A percentile compares a stretch with the other conserved stretches of the same genome.
Evolutionary conservation across 2,329 filamentous ascomycete species (phyloP).

Genomic region (Rosellinia necatrix): DNA sequence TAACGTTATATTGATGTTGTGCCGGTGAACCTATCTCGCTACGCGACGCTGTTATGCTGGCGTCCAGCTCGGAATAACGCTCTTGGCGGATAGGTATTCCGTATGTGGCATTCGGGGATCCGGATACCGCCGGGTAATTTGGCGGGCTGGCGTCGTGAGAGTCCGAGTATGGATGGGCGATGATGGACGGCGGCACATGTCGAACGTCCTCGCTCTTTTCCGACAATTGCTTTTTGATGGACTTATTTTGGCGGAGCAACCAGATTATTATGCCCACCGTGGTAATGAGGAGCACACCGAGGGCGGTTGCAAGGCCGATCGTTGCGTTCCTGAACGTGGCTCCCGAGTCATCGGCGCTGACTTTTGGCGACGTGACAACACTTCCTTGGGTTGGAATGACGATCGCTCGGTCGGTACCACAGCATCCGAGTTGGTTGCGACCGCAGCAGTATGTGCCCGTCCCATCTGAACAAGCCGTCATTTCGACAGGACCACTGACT

Average conservation of each 20-base stretch:
- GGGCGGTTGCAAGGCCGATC: constrained; percentile 34
- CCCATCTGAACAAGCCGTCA: constrained; percentile 39
- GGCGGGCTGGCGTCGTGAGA: constrained; percentile 18
- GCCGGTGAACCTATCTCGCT: constrained; percentile 29
- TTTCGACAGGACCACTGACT: constrained; percentile 32
- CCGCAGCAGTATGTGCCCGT: constrained; percentile 40
- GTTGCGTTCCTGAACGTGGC: constrained; percentile 32
- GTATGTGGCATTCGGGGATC: constrained; percentile 6
- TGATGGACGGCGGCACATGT: background rate
- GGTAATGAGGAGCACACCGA: constrained; percentile 29
- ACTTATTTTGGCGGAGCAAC: constrained; percentile 31
- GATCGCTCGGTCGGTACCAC: constrained; percentile 35
- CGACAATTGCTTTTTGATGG: constrained; percentile 23
- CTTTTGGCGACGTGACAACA: constrained; percentile 19
- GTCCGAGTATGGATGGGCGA: constrained; percentile 6
- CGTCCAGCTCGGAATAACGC: constrained; percentile 34
- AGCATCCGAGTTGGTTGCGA: constrained; percentile 36
- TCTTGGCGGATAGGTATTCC: constrained; percentile 1
- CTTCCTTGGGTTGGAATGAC: constrained; percentile 31
- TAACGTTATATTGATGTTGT: background rate
- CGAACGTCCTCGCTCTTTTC: constrained; percentile 15
- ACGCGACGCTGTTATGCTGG: constrained; percentile 20
- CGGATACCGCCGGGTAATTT: constrained; percentile 9
- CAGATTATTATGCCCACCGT: constrained; percentile 24
- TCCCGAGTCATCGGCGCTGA: constrained; percentile 31